Evolutionary conservation across 2,329 filamentous ascomycete species (phyloP).

Genomic region (Beauveria bassiana): DNA sequence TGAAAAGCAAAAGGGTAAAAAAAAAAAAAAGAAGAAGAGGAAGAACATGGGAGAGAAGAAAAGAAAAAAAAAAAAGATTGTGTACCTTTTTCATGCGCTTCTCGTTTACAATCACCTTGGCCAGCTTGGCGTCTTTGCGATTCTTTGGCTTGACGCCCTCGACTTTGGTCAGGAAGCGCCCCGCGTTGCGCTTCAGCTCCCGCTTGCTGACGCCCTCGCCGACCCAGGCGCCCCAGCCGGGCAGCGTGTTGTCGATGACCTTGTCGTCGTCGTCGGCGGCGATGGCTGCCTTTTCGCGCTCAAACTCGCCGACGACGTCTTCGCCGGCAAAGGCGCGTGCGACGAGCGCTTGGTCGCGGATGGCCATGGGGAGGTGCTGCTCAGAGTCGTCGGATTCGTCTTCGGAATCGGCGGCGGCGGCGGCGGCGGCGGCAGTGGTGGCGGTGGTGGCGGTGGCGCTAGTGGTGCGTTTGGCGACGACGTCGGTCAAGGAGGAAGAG

Average conservation of each 20-base stretch:
- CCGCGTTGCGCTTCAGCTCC: constrained; percentile 56
- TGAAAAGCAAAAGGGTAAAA: not conserved
- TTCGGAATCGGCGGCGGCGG: constrained; percentile 24
- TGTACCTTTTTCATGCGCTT: constrained; percentile 76
- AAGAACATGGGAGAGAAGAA: not conserved
- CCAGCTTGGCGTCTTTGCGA: constrained; percentile 74
- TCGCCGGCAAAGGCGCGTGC: constrained; percentile 83
- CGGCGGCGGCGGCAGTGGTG: constrained; percentile 22
- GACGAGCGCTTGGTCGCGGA: constrained; percentile 60
- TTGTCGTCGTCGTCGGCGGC: constrained; percentile 75
- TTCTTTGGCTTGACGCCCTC: constrained; percentile 69
- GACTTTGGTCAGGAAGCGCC: constrained; percentile 55
- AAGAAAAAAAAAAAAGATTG: rapidly evolving
- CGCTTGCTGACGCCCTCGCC: constrained; percentile 72
- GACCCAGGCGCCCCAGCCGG: constrained; percentile 90
- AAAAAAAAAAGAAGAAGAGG: not conserved
- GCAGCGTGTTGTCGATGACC: constrained; percentile 73
- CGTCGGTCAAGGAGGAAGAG: constrained; percentile 15
- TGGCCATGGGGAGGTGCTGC: constrained; percentile 47
- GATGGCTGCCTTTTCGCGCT: constrained; percentile 65
- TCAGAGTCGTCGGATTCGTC: constrained; percentile 34
- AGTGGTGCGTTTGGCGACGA: not conserved
- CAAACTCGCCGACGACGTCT: constrained; percentile 75
- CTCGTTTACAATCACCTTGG: constrained; percentile 86
- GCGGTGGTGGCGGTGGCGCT: constrained; percentile 15